A percentile compares a stretch with the other conserved stretches of the same genome.
These are phyloP conservation scores for Aphanomyces stellatus DNA, from an alignment of 352 stramenopile genomes.

Conservation along the genomic window DNA sequence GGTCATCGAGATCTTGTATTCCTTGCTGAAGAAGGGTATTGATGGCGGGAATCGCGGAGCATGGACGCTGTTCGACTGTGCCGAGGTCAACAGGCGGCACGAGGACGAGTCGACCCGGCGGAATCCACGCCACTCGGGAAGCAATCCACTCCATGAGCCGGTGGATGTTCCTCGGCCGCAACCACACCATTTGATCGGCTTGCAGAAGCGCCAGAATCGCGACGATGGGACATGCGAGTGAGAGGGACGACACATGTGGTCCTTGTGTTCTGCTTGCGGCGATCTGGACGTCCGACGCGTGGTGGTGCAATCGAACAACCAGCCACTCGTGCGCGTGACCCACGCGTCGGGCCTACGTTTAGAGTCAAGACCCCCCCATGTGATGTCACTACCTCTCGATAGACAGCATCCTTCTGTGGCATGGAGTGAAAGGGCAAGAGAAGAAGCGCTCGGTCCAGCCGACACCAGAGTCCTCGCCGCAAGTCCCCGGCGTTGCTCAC, in stretches of 20 bases:
- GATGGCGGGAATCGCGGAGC: not conserved
- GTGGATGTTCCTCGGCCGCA: slow-evolving; percentile 3
- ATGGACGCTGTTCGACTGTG: not conserved
- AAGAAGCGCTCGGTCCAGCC: too few species aligned
- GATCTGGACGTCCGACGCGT: not conserved
- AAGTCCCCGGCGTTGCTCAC: not conserved
- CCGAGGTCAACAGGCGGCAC: not conserved
- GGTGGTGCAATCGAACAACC: not conserved
- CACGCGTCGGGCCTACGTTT: not conserved
- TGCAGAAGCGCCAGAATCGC: not conserved
- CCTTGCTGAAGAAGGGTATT: slow-evolving; percentile 4
- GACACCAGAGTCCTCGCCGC: not conserved
- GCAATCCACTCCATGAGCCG: not conserved
- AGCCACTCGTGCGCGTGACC: not conserved
- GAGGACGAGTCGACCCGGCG: not conserved
- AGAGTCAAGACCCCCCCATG: too few species aligned
- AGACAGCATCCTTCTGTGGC: not conserved
- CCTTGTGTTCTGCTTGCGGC: not conserved
- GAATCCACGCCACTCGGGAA: not conserved
- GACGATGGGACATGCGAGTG: not conserved
- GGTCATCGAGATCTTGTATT: not conserved
- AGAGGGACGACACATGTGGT: not conserved
- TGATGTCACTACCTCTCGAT: not conserved
- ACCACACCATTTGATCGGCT: slow-evolving; percentile 2
- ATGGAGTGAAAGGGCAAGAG: too few species aligned